Evolutionary conservation across 805 yeast genomes (phyloP), one percentile per base, ranked within the genome.

Genomic region (Barnettozyma californica): DNA sequence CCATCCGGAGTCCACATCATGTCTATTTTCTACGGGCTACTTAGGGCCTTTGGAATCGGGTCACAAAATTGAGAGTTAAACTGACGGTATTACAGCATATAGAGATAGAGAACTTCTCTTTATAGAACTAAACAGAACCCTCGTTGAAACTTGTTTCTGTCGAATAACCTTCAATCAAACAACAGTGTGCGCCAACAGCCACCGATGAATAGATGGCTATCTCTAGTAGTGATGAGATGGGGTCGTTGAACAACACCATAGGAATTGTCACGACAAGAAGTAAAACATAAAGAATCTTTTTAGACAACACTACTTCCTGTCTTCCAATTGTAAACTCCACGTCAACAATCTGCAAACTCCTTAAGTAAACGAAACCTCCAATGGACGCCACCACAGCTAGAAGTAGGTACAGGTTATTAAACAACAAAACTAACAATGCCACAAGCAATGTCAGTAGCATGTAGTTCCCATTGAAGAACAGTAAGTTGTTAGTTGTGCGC

Each of bases 71-170:
- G 10, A 13, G n/a, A 4, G 31, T 27, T 9, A 27, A 27, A 27
- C 10, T 23, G 25, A 23, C 8, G 25, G 25, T 5, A 23, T 5
- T 23, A 23, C 25, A 29, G 7, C 16, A 13, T 11, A 29, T 29
- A 11, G 33, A 29, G 33, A 29, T 29, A 11, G 33, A 29, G 33
- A 13, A 13, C 9, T 16, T 5, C 3, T 29, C 7, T 9, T 11
- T n/a, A 29, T 29, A 13, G 14, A 2, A 13, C 41, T 25, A 54
- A 4, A 53, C 56, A 35, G 49, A 49, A 23, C 46, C 45, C 19
- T 54, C 58, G 25, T 53, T 54, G 31, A 54, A 54, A n/a, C 53
- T 49, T 2, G 55, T 54, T 34, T 54, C 58, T 9, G 41, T 29
- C 6, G 36, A 31, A n/a, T 45, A 53, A 5, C 54, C 55, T n/a